These are phyloP conservation scores for Glarea lozoyensis DNA, from an alignment of 495 filamentous ascomycete genomes.

Conservation along the genomic window DNA sequence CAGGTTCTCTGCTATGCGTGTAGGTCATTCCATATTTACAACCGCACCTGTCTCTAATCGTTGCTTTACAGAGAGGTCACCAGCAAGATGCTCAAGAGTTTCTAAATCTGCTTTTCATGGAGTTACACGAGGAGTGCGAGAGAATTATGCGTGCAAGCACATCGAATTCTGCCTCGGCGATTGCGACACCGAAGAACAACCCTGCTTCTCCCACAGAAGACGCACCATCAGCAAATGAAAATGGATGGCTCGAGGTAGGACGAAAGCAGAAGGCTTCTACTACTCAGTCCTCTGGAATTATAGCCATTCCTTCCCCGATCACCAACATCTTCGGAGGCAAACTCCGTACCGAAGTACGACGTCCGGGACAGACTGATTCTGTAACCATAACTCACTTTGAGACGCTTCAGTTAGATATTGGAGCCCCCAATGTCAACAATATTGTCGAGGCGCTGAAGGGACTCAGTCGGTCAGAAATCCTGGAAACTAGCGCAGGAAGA, in stretches of 20 bases:
- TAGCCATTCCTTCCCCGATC: constrained; percentile 64
- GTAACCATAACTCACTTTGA: constrained; percentile 92
- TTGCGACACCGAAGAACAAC: constrained; percentile 28
- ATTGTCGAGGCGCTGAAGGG: constrained; percentile 86
- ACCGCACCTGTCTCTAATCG: background rate
- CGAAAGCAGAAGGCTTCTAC: constrained; percentile 80
- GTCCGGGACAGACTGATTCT: constrained; percentile 79
- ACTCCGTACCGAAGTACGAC: constrained; percentile 78
- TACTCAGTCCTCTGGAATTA: constrained; percentile 76
- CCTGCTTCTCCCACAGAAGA: constrained; percentile 23
- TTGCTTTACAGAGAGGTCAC: constrained; percentile 54
- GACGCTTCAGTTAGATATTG: constrained; percentile 90
- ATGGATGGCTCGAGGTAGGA: constrained; percentile 89
- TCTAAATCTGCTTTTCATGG: constrained; percentile 85
- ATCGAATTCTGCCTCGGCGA: constrained; percentile 28
- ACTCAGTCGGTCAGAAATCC: constrained; percentile 70
- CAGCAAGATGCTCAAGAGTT: constrained; percentile 99
- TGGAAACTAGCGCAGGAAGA: constrained; percentile 78
- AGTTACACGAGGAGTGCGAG: constrained; percentile 86
- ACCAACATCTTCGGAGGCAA: constrained; percentile 93
- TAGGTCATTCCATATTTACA: no score
- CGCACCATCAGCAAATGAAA: constrained; percentile 27
- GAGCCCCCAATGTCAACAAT: constrained; percentile 71
- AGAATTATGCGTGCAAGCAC: constrained; percentile 54
- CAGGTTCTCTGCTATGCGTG: constrained; percentile 81